Conservation (phyloP, 192 early-diverging fungal genomes). For the Coemansia sp. region DNA sequence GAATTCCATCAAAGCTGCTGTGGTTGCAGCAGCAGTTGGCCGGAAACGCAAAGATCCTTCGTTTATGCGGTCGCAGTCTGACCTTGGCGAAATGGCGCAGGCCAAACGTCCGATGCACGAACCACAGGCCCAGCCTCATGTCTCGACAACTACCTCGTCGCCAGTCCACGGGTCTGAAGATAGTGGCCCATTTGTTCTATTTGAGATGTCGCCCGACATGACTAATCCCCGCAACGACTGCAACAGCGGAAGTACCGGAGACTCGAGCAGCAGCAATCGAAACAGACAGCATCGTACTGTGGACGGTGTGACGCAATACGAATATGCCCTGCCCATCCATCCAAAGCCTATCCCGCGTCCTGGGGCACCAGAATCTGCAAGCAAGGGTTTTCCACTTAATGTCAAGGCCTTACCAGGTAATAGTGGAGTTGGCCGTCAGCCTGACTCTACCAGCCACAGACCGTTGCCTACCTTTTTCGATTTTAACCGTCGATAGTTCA, state of each 20-base stretch:
- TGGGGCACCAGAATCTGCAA: slow-evolving; percentile 11
- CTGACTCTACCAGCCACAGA: not conserved
- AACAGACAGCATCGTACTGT: not conserved
- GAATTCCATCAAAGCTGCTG: not conserved
- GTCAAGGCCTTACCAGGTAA: not conserved
- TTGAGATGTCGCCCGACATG: slow-evolving; percentile 40
- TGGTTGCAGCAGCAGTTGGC: not conserved
- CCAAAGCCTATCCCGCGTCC: slow-evolving; percentile 47
- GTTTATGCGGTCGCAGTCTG: slow-evolving; percentile 54
- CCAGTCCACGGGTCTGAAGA: slow-evolving; percentile 8
- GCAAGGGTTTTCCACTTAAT: slow-evolving; percentile 1
- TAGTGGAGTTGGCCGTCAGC: slow-evolving; percentile 12
- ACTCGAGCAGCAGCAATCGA: slow-evolving; percentile 3
- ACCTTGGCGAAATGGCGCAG: slow-evolving; percentile 31
- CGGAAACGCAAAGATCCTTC: slow-evolving; percentile 54
- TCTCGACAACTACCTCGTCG: slow-evolving; percentile 2
- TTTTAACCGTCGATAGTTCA: slow-evolving; percentile 9
- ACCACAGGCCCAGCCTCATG: not conserved
- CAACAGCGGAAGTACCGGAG: not conserved
- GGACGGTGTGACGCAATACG: slow-evolving; percentile 1
- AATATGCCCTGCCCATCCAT: slow-evolving; percentile 20
- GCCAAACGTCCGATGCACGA: slow-evolving; percentile 35
- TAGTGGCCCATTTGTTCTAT: slow-evolving; percentile 21
- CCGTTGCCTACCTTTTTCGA: slow-evolving; percentile 25
- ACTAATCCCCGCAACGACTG: slow-evolving; percentile 2